These are phyloP conservation scores for Acanthamoeba triangularis DNA, from an alignment of 208 protist genomes.

Conservation along the genomic window DNA sequence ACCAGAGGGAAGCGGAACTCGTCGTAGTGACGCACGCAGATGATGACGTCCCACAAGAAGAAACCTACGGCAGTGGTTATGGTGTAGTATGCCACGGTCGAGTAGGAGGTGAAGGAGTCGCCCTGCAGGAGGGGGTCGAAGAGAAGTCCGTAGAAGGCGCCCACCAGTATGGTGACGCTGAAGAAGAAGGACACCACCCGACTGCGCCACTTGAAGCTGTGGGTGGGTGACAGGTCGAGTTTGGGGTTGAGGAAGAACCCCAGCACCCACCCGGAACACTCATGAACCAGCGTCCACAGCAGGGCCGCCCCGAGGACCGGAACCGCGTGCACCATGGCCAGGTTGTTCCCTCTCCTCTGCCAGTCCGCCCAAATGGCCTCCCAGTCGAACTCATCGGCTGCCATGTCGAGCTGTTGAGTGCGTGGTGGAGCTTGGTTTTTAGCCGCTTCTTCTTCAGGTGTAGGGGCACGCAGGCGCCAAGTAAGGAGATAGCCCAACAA, in stretches of 20 bases:
- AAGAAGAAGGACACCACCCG: conserved; percentile 37
- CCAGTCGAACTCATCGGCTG: neutral
- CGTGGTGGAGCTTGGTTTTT: too few relatives aligned
- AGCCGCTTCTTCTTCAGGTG: too few relatives aligned
- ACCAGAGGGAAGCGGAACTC: conserved; percentile 23
- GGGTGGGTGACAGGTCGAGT: neutral
- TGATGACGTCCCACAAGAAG: conserved; percentile 24
- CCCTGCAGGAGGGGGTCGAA: conserved; percentile 27
- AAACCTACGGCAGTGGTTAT: neutral
- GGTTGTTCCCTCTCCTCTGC: neutral
- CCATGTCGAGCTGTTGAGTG: neutral
- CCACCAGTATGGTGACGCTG: neutral
- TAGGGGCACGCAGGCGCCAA: too few relatives aligned
- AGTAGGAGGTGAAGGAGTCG: conserved; percentile 1
- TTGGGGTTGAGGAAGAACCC: neutral
- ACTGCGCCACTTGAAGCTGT: neutral
- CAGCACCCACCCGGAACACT: neutral
- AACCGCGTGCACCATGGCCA: neutral
- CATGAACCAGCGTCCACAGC: neutral
- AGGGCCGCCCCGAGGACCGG: neutral
- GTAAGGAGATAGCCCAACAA: too few relatives aligned
- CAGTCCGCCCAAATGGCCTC: neutral
- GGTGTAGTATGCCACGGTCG: neutral
- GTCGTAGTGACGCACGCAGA: conserved; percentile 2
- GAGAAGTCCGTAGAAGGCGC: conserved; percentile 13